Base-by-base conservation (phyloP, 345 rosid species). In the Eucalyptus globulus region DNA sequence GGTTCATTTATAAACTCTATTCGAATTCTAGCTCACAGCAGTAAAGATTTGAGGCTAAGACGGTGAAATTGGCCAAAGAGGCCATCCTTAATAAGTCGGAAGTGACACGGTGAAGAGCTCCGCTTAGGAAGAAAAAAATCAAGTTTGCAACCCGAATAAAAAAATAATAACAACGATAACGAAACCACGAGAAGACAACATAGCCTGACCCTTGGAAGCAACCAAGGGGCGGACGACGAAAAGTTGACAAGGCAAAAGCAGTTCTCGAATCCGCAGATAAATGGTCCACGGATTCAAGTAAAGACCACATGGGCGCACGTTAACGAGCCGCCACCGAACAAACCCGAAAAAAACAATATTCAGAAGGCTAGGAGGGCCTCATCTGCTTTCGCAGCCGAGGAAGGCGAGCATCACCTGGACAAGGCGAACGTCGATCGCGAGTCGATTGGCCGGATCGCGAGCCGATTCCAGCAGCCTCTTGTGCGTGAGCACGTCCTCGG, bases 401-500 rank as follows among this genome's bases (percentile, higher is more conserved):
- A 27, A 86, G 90, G 44, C 89, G 87, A 91, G 24, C 47, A 90
- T 89, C 69, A 95, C 99, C 96, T 97, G 99, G 12, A 96, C 99
- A 29, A 94, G 96, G 51, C 92, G 95, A 67, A 95, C 91, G 89
- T 95, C 96, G 60, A 94, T 91, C 14, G 93, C 94, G 9, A 93
- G 95, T 87, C 94, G 87, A 80, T 92, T 92, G 47, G 87, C 90
- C 69, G 95, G 95, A 93, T 94, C 94, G 51, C 90, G 93, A 91
- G 95, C 96, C 92, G 92, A 89, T 80, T 91, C 92, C 86, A 95
- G 92, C 45, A 95, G 89, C 86, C 93, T 92, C 92, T 92, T 94
- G 93, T 98, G 99, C 95, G 93, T 96, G 16, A 98, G 93, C 14
- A 98, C 99, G 91, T 97, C 99, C 91, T 97, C 99, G 9, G 99